Evolutionary conservation across 306 rosid species (phyloP).

Genomic region (Pyrus betulifolia): DNA sequence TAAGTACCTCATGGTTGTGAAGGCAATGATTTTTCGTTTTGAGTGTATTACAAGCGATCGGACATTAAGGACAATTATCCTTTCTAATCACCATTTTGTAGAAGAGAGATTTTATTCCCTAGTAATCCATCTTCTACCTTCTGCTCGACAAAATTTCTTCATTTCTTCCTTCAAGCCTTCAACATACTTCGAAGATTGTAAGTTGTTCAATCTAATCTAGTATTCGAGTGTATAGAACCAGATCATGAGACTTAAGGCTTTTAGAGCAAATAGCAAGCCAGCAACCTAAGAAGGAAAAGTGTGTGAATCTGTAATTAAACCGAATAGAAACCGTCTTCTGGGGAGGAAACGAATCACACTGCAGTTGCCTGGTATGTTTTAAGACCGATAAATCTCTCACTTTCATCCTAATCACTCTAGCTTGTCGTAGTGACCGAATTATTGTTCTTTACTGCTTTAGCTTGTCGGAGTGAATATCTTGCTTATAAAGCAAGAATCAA

Average conservation of each 20-base stretch:
- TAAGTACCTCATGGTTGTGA: too few species aligned
- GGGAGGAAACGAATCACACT: not conserved
- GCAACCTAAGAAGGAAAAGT: not conserved
- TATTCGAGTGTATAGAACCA: too few species aligned
- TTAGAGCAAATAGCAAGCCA: not conserved
- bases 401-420: not conserved
- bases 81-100: not conserved
- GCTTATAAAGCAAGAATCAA: not conserved
- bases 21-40: too few species aligned
- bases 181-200: too few species aligned
- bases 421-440: not conserved
- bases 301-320: not conserved
- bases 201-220: too few species aligned
- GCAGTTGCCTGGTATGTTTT: not conserved
- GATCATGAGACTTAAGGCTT: too few species aligned
- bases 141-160: too few species aligned
- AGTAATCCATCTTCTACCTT: too few species aligned
- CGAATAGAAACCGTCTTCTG: not conserved
- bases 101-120: too few species aligned
- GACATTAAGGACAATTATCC: too few species aligned
- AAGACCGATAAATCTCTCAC: not conserved
- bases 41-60: too few species aligned
- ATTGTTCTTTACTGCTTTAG: not conserved
- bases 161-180: too few species aligned
- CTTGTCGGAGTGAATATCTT: not conserved